These are phyloP conservation scores for Penicillium bovifimosum DNA, from an alignment of 495 filamentous ascomycete species.

Conservation along the genomic window DNA sequence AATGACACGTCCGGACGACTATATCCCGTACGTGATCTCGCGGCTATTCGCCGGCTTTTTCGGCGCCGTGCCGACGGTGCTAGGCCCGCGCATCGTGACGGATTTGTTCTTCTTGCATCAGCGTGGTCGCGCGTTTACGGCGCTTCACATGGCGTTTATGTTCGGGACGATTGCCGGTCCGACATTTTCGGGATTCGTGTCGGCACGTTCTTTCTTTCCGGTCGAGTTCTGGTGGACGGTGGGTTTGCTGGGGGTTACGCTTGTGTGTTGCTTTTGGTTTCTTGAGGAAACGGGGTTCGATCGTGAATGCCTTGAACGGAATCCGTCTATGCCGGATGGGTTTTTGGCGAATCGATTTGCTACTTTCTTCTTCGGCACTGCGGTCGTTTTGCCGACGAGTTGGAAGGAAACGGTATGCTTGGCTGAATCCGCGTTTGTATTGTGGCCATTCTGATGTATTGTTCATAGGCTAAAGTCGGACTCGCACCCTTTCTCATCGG, in stretches of 20 bases:
- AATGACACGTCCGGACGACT: slow-evolving; percentile 39
- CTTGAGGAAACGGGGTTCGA: slow-evolving; percentile 43
- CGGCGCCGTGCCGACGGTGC: slow-evolving; percentile 32
- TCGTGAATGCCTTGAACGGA: slow-evolving; percentile 13
- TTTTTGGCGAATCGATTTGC: slow-evolving; percentile 37
- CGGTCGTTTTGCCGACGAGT: slow-evolving; percentile 25
- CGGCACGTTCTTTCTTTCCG: slow-evolving; percentile 34
- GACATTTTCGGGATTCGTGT: slow-evolving; percentile 45
- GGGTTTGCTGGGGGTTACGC: slow-evolving; percentile 32
- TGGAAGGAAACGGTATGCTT: slow-evolving; percentile 26
- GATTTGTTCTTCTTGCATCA: slow-evolving; percentile 46
- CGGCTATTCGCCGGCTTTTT: slow-evolving; percentile 40
- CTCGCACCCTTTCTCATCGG: slow-evolving; percentile 38
- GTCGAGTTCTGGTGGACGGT: slow-evolving; percentile 50
- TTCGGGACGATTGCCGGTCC: slow-evolving; percentile 40
- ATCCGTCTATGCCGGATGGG: slow-evolving; percentile 16
- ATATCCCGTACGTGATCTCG: slow-evolving; percentile 40
- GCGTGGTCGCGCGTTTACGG: slow-evolving; percentile 40
- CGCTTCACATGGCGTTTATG: slow-evolving; percentile 35
- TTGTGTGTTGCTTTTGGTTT: slow-evolving; percentile 40
- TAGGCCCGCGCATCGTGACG: slow-evolving; percentile 37
- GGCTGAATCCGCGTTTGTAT: too few relatives aligned
- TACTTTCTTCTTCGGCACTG: slow-evolving; percentile 40
- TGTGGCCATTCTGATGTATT: too few relatives aligned
- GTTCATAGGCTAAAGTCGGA: slow-evolving; percentile 23